phyloP scores from a whole-genome alignment of 768 basidiomycete species.

The Suillus clintonianus region DNA sequence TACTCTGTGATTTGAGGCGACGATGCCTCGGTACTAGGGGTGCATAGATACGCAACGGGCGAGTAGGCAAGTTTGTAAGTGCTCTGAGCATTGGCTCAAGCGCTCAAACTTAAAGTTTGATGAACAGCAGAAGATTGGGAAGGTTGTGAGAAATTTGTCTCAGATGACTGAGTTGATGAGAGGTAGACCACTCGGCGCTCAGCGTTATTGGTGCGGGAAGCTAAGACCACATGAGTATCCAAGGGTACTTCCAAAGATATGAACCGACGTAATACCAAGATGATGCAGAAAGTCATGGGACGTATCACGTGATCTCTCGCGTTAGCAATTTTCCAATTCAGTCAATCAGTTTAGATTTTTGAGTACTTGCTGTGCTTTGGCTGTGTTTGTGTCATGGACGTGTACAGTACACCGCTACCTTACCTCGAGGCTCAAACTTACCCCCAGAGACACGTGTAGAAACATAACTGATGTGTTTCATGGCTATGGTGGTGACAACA shows the following conservation, averaged over 20 bases:
- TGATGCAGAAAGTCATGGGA: too few species aligned
- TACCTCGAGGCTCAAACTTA: not conserved
- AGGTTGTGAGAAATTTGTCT: not conserved
- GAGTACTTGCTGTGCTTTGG: not conserved
- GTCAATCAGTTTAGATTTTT: too few species aligned
- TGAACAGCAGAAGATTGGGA: not conserved
- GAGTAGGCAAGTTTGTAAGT: slow-evolving; percentile 5
- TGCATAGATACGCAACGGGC: slow-evolving; percentile 7
- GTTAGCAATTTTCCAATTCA: not conserved
- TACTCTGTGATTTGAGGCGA: slow-evolving; percentile 19
- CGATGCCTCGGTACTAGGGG: not conserved
- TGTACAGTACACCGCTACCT: not conserved
- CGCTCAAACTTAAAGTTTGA: not conserved
- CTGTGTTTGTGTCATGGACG: not conserved
- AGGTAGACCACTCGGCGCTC: not conserved
- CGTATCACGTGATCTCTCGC: not conserved
- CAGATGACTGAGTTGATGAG: not conserved
- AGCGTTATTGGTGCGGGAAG: not conserved
- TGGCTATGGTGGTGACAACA: not conserved
- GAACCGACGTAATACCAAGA: too few species aligned
- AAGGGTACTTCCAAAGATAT: not conserved
- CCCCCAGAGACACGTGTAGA: not conserved
- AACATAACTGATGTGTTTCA: not conserved
- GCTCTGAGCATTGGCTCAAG: slow-evolving; percentile 16
- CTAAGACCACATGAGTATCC: not conserved